Conservation (phyloP, 2,329 filamentous ascomycete genomes). For the Aspergillus amoenus region DNA sequence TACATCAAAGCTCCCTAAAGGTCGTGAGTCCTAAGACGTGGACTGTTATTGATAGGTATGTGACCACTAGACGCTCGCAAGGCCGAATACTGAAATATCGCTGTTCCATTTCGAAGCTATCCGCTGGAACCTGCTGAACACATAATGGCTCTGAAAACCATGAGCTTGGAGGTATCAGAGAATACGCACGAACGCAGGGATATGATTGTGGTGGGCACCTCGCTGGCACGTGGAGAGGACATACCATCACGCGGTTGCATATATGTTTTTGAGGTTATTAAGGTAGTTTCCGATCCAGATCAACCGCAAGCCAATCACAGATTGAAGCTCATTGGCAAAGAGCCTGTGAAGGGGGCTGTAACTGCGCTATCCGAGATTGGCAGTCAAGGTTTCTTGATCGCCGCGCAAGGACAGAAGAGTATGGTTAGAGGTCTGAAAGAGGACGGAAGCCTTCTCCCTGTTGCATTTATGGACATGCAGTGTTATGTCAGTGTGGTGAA, state of each 20-base stretch:
- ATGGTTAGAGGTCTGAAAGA: slow-evolving; percentile 96
- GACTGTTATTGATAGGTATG: slow-evolving; percentile 69
- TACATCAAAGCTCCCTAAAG: slow-evolving; percentile 71
- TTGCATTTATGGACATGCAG: slow-evolving; percentile 97
- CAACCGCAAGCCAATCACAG: slow-evolving; percentile 81
- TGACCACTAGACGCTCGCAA: slow-evolving; percentile 3
- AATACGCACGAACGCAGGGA: slow-evolving; percentile 81
- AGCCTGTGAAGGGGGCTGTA: slow-evolving; percentile 89
- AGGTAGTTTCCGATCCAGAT: slow-evolving; percentile 85
- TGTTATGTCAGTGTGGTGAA: slow-evolving; percentile 87
- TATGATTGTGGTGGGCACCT: slow-evolving; percentile 81
- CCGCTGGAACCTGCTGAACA: slow-evolving; percentile 73
- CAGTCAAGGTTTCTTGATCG: slow-evolving; percentile 82
- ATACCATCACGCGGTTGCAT: slow-evolving; percentile 80
- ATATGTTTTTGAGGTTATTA: slow-evolving; percentile 87
- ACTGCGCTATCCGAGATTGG: slow-evolving; percentile 83
- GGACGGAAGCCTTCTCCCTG: slow-evolving; percentile 85
- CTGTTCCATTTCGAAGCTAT: slow-evolving; percentile 41
- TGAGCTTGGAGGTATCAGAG: slow-evolving; percentile 88
- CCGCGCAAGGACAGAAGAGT: slow-evolving; percentile 92
- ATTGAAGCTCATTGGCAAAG: slow-evolving; percentile 81
- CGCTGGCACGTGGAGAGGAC: slow-evolving; percentile 85
- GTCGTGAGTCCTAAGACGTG: slow-evolving; percentile 76
- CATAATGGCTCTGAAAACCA: slow-evolving; percentile 76
- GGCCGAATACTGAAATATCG: slow-evolving; percentile 9